A percentile compares a stretch with the other conserved stretches of the same genome.
Conservation (phyloP, 257 asterid species). For the Asclepias syriaca region DNA sequence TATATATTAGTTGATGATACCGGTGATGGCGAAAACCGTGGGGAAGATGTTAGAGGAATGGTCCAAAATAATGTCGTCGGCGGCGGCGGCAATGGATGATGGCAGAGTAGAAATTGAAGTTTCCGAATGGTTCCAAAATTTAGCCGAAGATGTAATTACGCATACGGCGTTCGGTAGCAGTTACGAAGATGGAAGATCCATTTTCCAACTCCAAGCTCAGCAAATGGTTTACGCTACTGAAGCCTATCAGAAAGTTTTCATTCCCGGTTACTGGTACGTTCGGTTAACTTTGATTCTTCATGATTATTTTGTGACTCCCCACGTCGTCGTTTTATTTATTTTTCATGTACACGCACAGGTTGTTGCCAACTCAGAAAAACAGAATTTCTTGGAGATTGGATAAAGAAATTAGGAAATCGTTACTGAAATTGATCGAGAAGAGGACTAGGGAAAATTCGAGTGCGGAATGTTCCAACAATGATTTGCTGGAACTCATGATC, state of each 20-base stretch:
- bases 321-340: background rate
- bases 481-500: constrained; percentile 79
- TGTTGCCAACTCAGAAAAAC: constrained; percentile 76
- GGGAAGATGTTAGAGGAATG: constrained; percentile 50
- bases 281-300: background rate
- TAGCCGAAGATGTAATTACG: constrained; percentile 69
- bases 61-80: constrained; percentile 43
- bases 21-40: constrained; percentile 63
- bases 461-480: constrained; percentile 60
- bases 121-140: constrained; percentile 53
- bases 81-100: constrained; percentile 25
- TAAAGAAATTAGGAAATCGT: constrained; percentile 60
- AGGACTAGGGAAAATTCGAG: constrained; percentile 30
- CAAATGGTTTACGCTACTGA: constrained; percentile 79
- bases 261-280: constrained; percentile 70
- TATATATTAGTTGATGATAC: constrained; percentile 59
- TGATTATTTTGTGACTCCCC: no score
- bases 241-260: constrained; percentile 63
- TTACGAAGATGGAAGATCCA: constrained; percentile 68
- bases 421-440: constrained; percentile 54
- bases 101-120: constrained; percentile 70
- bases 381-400: constrained; percentile 83
- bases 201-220: constrained; percentile 67
- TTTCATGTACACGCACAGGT: constrained; percentile 26
- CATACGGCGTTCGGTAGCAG: constrained; percentile 71